Conservation (phyloP, 148 eudicot species). For the Tetragonia tetragonoides region DNA sequence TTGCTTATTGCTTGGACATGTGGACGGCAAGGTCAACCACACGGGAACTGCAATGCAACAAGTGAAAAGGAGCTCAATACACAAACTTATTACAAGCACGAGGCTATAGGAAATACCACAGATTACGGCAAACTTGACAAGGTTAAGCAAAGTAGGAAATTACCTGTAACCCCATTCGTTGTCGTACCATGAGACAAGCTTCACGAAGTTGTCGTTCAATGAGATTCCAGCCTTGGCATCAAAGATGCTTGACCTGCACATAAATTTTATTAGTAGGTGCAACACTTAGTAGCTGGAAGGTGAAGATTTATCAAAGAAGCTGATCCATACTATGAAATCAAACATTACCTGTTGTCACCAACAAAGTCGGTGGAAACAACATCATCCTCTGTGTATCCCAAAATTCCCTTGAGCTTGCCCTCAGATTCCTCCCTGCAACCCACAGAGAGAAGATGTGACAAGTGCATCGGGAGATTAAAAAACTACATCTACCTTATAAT, state of each 20-base stretch:
- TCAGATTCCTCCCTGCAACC: slow-evolving; percentile 58
- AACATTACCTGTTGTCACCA: slow-evolving; percentile 54
- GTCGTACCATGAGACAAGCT: slow-evolving; percentile 84
- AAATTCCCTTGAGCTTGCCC: slow-evolving; percentile 59
- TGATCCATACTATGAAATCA: not conserved
- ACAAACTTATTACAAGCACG: not conserved
- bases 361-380: slow-evolving; percentile 72
- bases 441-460: too few relatives aligned
- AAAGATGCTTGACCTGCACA: slow-evolving; percentile 63
- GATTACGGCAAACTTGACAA: not conserved
- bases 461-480: too few relatives aligned
- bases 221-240: slow-evolving; percentile 93
- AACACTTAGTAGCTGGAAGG: too few relatives aligned
- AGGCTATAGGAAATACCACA: not conserved
- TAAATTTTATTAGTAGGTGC: not conserved
- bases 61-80: not conserved
- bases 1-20: slow-evolving; percentile 48
- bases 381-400: slow-evolving; percentile 73
- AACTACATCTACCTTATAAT: too few relatives aligned
- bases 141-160: not conserved
- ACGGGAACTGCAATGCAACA: slow-evolving; percentile 52
- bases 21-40: slow-evolving; percentile 76
- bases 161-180: slow-evolving; percentile 97
- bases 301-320: too few relatives aligned
- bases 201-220: slow-evolving; percentile 60